Base-by-base conservation (phyloP, 352 stramenopile species). In the Globisporangium polare region DNA sequence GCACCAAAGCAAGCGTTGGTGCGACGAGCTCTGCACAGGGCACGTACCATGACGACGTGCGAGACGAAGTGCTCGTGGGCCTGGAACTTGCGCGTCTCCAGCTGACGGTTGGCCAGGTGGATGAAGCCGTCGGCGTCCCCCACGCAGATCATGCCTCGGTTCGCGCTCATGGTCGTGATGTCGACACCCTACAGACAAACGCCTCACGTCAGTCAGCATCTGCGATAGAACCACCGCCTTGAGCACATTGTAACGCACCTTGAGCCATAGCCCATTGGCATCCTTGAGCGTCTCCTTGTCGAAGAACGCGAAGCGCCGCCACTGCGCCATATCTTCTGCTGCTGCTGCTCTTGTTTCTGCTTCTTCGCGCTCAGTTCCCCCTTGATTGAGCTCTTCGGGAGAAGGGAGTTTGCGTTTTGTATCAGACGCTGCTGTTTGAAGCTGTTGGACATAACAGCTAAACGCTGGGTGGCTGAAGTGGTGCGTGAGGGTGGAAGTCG, bases 241-340 rank as follows among this genome's bases (percentile, higher is more conserved):
- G 22, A 69, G 33, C 55, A 3, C 29, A 5, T 58, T 10, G 26
- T 35, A 60, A 39, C 66, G 51, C 56, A 94, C 86, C 72, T 92
- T 92, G 72, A 95, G 88, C 86, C 86, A 95, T 20, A 86, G 74
- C 0, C 83, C 86, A 73, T 75, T 90, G 26, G 66, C 66, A 67
- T 95, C 86, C 68, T 92, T 94, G 41, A 95, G 77, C 27, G 92
- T 78, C 60, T 95, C 86, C 65, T 90, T 90, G 66, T 95, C 86
- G 62, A 95, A 95, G 80, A 95, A 95, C 52, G 83, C 83, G 67
- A 95, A 95, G 71, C 86, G 83, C 75, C 86, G 76, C 85, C 84
- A 94, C 67, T 95, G 86, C 72, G 86, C 84, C 86, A 95, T 95
- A 29, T 51, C 41, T 57, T 37, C 62, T 64, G 46, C 27, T 50